Percentiles rank a stretch among this genome's conserved stretches.
phyloP scores from a whole-genome alignment of 805 yeast species.

The Lipomyces lipofer region DNA sequence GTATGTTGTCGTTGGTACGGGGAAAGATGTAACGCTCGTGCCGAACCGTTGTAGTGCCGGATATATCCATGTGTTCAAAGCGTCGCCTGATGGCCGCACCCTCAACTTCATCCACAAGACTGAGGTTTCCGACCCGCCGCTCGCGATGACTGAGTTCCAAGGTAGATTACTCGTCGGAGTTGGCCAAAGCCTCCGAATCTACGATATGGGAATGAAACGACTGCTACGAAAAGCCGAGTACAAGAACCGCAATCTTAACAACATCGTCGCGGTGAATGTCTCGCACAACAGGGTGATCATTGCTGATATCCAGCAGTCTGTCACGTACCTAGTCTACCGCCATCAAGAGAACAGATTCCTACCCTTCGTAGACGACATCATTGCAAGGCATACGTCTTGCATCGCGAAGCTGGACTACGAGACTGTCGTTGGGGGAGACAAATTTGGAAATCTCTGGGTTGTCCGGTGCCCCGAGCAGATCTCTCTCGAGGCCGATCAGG shows the following conservation, averaged over 20 bases:
- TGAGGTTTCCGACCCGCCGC: conserved; percentile 48
- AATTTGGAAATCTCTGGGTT: conserved; percentile 76
- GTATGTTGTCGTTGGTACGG: conserved; percentile 37
- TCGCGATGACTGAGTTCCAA: conserved; percentile 55
- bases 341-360: conserved; percentile 47
- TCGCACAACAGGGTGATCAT: conserved; percentile 62
- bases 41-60: conserved; percentile 33
- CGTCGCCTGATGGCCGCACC: conserved; percentile 41
- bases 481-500: conserved; percentile 53
- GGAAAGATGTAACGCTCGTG: conserved; percentile 34
- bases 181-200: conserved; percentile 55
- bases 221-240: conserved; percentile 65
- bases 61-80: conserved; percentile 36
- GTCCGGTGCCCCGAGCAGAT: conserved; percentile 58
- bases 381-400: conserved; percentile 66
- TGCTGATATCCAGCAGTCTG: conserved; percentile 72
- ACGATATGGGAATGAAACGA: conserved; percentile 77
- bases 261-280: conserved; percentile 56
- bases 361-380: conserved; percentile 67
- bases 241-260: conserved; percentile 46
- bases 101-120: conserved; percentile 63
- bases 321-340: conserved; percentile 57
- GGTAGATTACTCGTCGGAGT: conserved; percentile 63
- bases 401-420: conserved; percentile 65
- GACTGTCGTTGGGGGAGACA: conserved; percentile 82